Base-by-base conservation (phyloP, 2,329 filamentous ascomycete genomes). In the Pyrenochaeta sp. region DNA sequence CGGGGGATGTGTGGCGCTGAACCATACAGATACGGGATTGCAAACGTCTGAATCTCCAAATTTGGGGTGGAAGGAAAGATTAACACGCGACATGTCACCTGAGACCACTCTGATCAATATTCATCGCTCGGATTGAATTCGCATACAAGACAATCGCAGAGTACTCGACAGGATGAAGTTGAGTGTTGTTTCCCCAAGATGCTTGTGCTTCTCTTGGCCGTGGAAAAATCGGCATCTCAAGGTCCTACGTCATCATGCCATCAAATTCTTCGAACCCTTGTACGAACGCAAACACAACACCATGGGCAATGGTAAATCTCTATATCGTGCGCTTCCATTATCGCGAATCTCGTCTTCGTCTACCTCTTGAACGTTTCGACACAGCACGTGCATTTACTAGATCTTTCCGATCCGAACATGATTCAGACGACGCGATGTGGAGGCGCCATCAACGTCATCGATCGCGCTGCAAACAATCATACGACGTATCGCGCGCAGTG, bases 371-470 rank as follows among this genome's bases (percentile, higher is more conserved):
- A 44, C 25, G 15, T 24, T 6, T 28, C 42, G 5, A 28, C 6
- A 15, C 12, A 44, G 5, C 5, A 44, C 15, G 40, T 19, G 36
- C 36, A 13, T 28, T n/a, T 27, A 12, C 25, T 19, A 27, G 2
- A 28, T 27, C 24, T 28, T n/a, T n/a, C 22, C 13, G 42, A 27
- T 28, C 25, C 24, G 15, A 27, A 15, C 12, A 44, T 13, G 25
- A 13, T 28, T 19, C 24, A n/a, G 24, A 44, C 42, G 12, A 27
- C 5, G 42, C 42, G 15, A 44, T 43, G 19, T 27, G 40, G 15
- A 44, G 12, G 42, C 42, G 13, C 42, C 25, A 25, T 44, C 42
- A 44, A 44, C 42, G 42, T 44, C 42, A 44, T 44, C 42, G 42
- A 43, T 43, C 19, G 24, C 42, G 42, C 10, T 27, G 24, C 28